Conservation (phyloP, 192 early-diverging fungal genomes). For the Coemansia sp. region DNA sequence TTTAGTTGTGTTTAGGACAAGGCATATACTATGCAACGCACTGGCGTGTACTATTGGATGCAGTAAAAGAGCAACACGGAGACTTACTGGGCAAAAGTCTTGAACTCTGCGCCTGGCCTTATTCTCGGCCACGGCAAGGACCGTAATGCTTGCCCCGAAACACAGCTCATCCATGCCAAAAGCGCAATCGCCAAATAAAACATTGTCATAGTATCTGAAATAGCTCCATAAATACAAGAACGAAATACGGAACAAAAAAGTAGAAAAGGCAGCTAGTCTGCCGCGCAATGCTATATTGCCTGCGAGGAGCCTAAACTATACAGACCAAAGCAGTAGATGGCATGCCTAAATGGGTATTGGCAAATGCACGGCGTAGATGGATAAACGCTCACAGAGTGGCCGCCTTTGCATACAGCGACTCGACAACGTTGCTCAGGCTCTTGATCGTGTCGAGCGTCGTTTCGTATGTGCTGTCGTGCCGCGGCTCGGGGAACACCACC, state of each 20-base stretch:
- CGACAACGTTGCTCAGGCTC: slow-evolving; percentile 93
- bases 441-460: slow-evolving; percentile 93
- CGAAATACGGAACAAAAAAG: background rate
- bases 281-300: slow-evolving; percentile 7
- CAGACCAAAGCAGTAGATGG: slow-evolving; percentile 7
- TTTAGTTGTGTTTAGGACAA: too few species aligned
- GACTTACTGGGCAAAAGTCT: slow-evolving; percentile 53
- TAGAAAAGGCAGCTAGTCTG: background rate
- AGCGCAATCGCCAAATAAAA: background rate
- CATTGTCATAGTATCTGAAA: background rate
- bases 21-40: too few species aligned
- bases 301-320: slow-evolving; percentile 1
- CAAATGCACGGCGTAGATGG: slow-evolving; percentile 7
- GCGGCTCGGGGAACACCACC: slow-evolving; percentile 90
- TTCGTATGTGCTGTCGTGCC: slow-evolving; percentile 90
- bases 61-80: background rate
- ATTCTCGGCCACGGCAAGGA: slow-evolving; percentile 19
- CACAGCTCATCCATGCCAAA: background rate
- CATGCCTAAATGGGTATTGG: background rate
- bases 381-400: slow-evolving; percentile 26
- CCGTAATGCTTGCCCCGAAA: background rate
- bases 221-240: background rate
- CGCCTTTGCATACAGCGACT: slow-evolving; percentile 92
- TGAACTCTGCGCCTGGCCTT: slow-evolving; percentile 41
- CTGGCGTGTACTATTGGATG: background rate